These are phyloP conservation scores for Kodamaea sagamina DNA, from an alignment of 805 yeast genomes.

Conservation along the genomic window DNA sequence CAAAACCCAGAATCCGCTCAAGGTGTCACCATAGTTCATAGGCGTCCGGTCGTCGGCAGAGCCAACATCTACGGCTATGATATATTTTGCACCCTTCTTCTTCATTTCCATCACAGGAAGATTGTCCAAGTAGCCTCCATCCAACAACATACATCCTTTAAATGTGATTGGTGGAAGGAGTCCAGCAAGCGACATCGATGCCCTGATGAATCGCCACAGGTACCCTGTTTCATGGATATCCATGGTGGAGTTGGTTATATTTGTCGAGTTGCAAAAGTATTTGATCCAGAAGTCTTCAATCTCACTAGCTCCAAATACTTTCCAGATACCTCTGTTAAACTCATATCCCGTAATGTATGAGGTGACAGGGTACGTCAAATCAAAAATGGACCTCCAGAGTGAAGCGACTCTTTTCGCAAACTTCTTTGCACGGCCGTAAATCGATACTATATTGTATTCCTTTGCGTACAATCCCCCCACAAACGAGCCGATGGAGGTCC, in stretches of 20 bases:
- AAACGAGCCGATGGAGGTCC: conserved; percentile 94
- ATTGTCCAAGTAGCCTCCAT: conserved; percentile 95
- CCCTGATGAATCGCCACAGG: conserved; percentile 94
- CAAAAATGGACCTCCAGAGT: conserved; percentile 80
- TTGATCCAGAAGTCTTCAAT: conserved; percentile 96
- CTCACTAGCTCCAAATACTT: conserved; percentile 85
- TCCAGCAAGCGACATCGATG: conserved; percentile 96
- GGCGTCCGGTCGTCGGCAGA: conserved; percentile 90
- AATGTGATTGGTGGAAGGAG: conserved; percentile 85
- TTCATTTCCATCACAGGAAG: conserved; percentile 92
- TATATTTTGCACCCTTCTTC: conserved; percentile 78
- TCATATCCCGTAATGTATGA: conserved; percentile 97
- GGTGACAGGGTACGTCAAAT: conserved; percentile 89
- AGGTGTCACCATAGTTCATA: conserved; percentile 87
- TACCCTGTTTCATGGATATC: conserved; percentile 91
- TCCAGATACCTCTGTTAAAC: conserved; percentile 97
- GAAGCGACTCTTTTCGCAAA: conserved; percentile 82
- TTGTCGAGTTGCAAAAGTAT: conserved; percentile 88
- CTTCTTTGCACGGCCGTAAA: conserved; percentile 85
- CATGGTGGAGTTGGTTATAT: conserved; percentile 92
- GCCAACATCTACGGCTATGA: conserved; percentile 95
- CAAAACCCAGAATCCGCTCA: conserved; percentile 90
- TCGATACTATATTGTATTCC: conserved; percentile 88
- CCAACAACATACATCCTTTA: conserved; percentile 88
- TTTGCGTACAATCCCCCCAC: conserved; percentile 94